Percentiles rank a stretch among this genome's conserved stretches.
Conservation (phyloP, 1,139 yeast species). For the Saccharomyces uvarum region DNA sequence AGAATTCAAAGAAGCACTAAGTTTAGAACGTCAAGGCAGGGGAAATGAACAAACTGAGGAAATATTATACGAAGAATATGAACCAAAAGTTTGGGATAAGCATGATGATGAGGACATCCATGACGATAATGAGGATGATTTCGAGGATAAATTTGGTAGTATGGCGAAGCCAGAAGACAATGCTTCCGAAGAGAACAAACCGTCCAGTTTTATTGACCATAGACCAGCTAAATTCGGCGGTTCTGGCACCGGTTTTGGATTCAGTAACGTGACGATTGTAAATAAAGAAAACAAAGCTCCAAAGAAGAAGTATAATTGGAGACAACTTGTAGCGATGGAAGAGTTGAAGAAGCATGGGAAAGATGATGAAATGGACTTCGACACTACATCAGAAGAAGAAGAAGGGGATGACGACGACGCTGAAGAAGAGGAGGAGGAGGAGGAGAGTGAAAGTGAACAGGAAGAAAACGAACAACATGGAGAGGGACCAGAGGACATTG, state of each 20-base stretch:
- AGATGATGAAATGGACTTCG: constrained; percentile 43
- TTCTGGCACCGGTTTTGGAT: constrained; percentile 60
- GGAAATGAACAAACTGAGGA: constrained; percentile 59
- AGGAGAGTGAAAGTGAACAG: constrained; percentile 6
- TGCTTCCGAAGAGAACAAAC: constrained; percentile 33
- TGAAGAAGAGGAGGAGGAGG: constrained; percentile 20
- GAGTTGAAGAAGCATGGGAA: constrained; percentile 34
- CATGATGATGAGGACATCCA: constrained; percentile 13
- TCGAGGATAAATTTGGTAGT: constrained; percentile 28
- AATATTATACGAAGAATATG: constrained; percentile 63
- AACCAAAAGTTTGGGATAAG: constrained; percentile 52
- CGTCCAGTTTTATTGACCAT: constrained; percentile 49
- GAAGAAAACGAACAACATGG: constrained; percentile 13
- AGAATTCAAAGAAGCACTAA: constrained; percentile 65
- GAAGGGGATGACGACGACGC: constrained; percentile 21
- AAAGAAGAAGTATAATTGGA: constrained; percentile 50
- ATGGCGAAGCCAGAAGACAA: constrained; percentile 13
- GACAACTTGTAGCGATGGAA: constrained; percentile 44
- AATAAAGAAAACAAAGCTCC: constrained; percentile 42
- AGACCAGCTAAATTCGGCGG: constrained; percentile 62
- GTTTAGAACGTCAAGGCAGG: constrained; percentile 65
- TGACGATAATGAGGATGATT: constrained; percentile 24
- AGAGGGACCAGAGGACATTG: constrained; percentile 18
- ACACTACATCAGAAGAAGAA: constrained; percentile 29
- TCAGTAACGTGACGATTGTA: constrained; percentile 41